Percentiles rank a stretch among this genome's conserved stretches.
Evolutionary conservation across 2,329 filamentous ascomycete genomes (phyloP).

Genomic region (Penicillium sp.): DNA sequence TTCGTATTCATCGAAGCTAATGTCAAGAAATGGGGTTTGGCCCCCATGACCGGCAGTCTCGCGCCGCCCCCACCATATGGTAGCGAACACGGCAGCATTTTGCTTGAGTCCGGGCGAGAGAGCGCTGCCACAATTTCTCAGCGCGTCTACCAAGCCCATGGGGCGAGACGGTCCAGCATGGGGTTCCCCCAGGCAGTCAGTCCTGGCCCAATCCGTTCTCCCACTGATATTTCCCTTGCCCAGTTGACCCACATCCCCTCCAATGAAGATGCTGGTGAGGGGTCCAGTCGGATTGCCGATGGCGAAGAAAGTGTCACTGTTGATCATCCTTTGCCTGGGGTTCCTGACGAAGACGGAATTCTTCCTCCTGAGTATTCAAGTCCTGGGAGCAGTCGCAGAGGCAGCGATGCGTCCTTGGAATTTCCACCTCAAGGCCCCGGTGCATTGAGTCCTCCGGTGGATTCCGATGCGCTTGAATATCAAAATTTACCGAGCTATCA

Average conservation of each 20-base stretch:
- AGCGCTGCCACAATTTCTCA: conserved; percentile 44
- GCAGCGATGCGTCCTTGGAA: conserved; percentile 53
- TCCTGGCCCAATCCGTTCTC: conserved; percentile 84
- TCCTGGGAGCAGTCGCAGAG: conserved; percentile 54
- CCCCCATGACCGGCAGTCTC: conserved; percentile 91
- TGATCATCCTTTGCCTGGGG: conserved; percentile 26
- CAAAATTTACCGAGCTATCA: conserved; percentile 21
- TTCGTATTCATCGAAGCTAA: conserved; percentile 99
- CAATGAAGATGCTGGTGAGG: conserved; percentile 69
- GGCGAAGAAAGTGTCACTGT: conserved; percentile 11
- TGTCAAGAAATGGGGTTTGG: conserved; percentile 98
- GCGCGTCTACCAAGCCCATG: conserved; percentile 58
- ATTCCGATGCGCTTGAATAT: conserved; percentile 2
- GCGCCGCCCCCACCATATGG: conserved; percentile 96
- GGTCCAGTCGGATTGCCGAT: conserved; percentile 56
- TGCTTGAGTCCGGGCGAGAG: conserved; percentile 79
- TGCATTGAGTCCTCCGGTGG: background rate
- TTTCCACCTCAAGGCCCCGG: conserved; percentile 9
- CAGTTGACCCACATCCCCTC: conserved; percentile 73
- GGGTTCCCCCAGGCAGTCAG: conserved; percentile 73
- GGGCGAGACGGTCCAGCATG: conserved; percentile 76
- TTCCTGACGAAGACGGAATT: conserved; percentile 28
- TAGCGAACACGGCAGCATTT: conserved; percentile 92
- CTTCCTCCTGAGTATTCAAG: conserved; percentile 56
- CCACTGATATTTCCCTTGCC: conserved; percentile 92